phyloP scores from a whole-genome alignment of 208 protist genomes.

The Balamuthia mandrillaris region DNA sequence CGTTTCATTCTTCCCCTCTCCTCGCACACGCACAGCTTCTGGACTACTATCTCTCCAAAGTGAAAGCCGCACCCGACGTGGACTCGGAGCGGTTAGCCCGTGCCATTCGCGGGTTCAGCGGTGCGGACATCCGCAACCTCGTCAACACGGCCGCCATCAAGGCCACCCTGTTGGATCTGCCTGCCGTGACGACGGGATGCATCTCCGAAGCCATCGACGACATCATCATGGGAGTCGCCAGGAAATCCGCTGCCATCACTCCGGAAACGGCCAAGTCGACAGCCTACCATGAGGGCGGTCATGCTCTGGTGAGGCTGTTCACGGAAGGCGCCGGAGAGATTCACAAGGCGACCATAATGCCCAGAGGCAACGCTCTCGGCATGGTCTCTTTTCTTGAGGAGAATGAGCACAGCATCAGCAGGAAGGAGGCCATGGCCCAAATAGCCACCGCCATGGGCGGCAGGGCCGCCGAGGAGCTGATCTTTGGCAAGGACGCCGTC shows the following conservation, averaged over 20 bases:
- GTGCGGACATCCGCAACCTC: constrained; percentile 72
- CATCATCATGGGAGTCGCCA: constrained; percentile 56
- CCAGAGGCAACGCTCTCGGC: constrained; percentile 50
- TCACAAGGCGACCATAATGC: constrained; percentile 93
- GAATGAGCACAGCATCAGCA: constrained; percentile 34
- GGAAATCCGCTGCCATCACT: constrained; percentile 47
- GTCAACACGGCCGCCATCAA: constrained; percentile 72
- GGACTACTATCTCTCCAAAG: constrained; percentile 50
- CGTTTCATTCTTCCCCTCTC: background rate
- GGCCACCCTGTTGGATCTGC: constrained; percentile 50
- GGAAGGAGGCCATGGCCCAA: constrained; percentile 83
- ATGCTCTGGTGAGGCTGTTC: constrained; percentile 88
- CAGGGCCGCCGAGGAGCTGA: constrained; percentile 88
- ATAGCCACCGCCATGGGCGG: constrained; percentile 90
- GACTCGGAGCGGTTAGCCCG: constrained; percentile 59
- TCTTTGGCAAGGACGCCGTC: constrained; percentile 84
- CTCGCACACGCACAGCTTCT: constrained; percentile 44
- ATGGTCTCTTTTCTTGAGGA: constrained; percentile 42
- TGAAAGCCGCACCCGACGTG: constrained; percentile 29
- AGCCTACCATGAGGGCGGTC: constrained; percentile 92
- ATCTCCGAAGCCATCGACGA: constrained; percentile 70
- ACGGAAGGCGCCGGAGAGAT: constrained; percentile 82
- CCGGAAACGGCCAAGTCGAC: constrained; percentile 59
- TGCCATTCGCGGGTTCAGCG: constrained; percentile 66
- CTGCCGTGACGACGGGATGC: constrained; percentile 49